Evolutionary conservation across 169 alveolate genomes (phyloP), one percentile per base, ranked within the genome.

Genomic region (Plasmodium malariae): DNA sequence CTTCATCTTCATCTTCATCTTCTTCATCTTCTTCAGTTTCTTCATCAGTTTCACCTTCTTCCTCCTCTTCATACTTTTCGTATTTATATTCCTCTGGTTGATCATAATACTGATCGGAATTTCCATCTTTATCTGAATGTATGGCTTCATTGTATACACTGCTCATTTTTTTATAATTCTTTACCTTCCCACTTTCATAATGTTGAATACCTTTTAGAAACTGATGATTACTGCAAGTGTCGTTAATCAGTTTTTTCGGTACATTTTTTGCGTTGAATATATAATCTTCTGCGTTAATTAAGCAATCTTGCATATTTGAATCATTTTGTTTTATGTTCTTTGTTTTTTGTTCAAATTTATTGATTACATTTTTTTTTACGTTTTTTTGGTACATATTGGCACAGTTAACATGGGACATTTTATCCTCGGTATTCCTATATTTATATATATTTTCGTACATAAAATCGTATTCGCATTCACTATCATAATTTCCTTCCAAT

Each of bases 1-100:
- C 76, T 68, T 30, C 71, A 11, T 32, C 86, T 11, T 72, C 60
- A 24, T 51, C 65, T 1, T 43, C 83, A 6, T 70, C 67, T 5
- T 45, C 30, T 7, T 71, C 86, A 4, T 28, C 67, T 6, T 72
- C 70, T 32, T 72, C 86, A 0, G 48, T 69, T 1, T 72, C 86
- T 1, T 72, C 86, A 2, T 21, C 62, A 0, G 60, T 65, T 0
- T 74, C 73, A 1, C 60, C 65, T 9, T 59, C 65, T 0, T 32
- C 88, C 3, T 74, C 88, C 0, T 57, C 71, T 2, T 74, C 74
- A 0, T 57, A 11, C 51, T 62, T 24, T 30, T 34, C 49, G n/a
- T 1, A n/a, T 63, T 59, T 59, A 37, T 19, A 59, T 26, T 19
- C 69, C 19, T 21, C 28, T 21, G 17, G 24, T 6, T 59, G 45